These are phyloP conservation scores for Euphorbia tirucalli DNA, from an alignment of 345 rosid species.

Conservation along the genomic window DNA sequence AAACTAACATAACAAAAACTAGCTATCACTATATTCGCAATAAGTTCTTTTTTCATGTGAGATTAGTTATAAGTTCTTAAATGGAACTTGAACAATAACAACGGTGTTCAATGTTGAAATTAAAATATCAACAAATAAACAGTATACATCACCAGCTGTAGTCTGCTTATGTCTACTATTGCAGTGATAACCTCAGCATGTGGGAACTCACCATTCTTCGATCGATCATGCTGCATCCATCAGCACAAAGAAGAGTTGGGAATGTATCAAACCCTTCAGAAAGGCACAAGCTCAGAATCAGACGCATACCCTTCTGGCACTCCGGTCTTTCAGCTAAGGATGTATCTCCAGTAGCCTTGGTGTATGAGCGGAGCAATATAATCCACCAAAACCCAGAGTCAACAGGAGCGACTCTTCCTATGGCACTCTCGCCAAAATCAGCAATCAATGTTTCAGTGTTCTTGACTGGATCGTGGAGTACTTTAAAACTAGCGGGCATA, in stretches of 20 bases:
- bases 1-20: too few relatives aligned
- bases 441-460: slow-evolving; percentile 77
- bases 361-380: slow-evolving; percentile 83
- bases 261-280: slow-evolving; percentile 97
- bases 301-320: slow-evolving; percentile 96
- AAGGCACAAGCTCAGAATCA: slow-evolving; percentile 78
- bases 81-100: background rate
- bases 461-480: slow-evolving; percentile 83
- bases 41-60: background rate
- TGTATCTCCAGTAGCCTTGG: slow-evolving; percentile 83
- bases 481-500: slow-evolving; percentile 98
- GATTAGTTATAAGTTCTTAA: background rate
- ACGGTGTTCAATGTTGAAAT: background rate
- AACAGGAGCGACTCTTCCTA: slow-evolving; percentile 96
- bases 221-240: slow-evolving; percentile 99
- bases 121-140: background rate
- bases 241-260: slow-evolving; percentile 95
- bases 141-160: background rate
- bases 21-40: background rate
- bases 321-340: slow-evolving; percentile 86
- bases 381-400: slow-evolving; percentile 99
- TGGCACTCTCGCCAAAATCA: slow-evolving; percentile 97
- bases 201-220: slow-evolving; percentile 82
- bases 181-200: background rate
- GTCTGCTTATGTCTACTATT: background rate